phyloP scores from a whole-genome alignment of 2,329 filamentous ascomycete genomes.

The Monilinia fructigena region DNA sequence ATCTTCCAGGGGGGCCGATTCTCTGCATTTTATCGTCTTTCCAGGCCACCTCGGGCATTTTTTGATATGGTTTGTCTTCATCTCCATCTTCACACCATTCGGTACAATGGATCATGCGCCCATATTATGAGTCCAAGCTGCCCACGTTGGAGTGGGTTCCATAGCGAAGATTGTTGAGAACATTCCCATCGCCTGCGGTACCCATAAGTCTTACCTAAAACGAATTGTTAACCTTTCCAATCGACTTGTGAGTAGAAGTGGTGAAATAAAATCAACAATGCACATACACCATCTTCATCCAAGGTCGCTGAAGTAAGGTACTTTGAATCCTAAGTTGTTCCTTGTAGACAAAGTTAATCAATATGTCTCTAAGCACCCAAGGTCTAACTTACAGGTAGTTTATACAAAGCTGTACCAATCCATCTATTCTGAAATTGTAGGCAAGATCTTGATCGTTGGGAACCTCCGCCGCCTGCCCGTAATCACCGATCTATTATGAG shows the following conservation, averaged over 20 bases:
- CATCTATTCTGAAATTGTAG: not conserved
- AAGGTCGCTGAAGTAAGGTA: not conserved
- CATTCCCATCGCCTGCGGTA: constrained; percentile 1
- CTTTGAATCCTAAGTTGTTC: constrained; percentile 7
- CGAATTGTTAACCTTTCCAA: not conserved
- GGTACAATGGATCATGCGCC: not conserved
- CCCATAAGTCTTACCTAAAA: not conserved
- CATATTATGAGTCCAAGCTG: constrained; percentile 11
- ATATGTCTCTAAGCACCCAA: not conserved
- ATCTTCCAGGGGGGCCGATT: not conserved
- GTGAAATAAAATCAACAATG: not conserved
- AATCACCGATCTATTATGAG: constrained; percentile 12
- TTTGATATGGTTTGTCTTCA: not conserved
- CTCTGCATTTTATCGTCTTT: accelerated
- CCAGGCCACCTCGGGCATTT: not conserved
- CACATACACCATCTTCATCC: constrained; percentile 11
- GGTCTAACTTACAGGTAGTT: not conserved
- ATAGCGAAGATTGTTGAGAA: constrained; percentile 9
- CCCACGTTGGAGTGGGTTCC: constrained; percentile 14
- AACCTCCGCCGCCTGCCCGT: not conserved
- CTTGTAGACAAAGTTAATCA: not conserved
- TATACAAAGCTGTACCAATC: not conserved
- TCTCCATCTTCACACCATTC: constrained; percentile 2
- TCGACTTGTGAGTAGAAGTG: not conserved
- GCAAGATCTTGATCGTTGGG: not conserved